Base-by-base conservation (phyloP, 2,329 filamentous ascomycete species). In the Pseudogymnoascus pannorum region DNA sequence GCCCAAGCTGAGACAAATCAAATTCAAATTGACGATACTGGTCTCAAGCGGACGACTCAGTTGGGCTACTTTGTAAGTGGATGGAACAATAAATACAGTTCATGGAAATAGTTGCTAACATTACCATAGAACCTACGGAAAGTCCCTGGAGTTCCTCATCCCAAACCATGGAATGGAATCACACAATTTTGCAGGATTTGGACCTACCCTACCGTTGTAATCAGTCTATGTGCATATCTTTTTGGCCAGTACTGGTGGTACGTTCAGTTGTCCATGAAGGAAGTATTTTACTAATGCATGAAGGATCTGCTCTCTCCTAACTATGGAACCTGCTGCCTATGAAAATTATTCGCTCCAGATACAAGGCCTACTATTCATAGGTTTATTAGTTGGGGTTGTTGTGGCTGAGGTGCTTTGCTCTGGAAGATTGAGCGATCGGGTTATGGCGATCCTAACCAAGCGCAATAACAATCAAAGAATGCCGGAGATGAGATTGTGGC, bases 231-330 rank as follows among this genome's bases (percentile, higher is more conserved):
- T 7, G 74, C 75, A 7, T 85, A 81, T 69, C 78, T 75, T 64
- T 83, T 81, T 64, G 68, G 74, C 2, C 82, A 80, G 77, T 84
- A 84, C 67, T 84, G 80, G 80, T 84, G 81, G 80, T 73, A 57
- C 3, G 22, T n/a, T 29, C 3, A n/a, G n/a, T 7, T 20, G n/a
- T 29, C 22, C 24, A 11, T n/a, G 31, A 54, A 29, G 1, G 57
- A 29, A 11, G 12, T 20, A 1, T 12, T 68, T 14, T 31, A 60
- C 31, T 29, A 31, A 60, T 18, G 2, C 5, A 60, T 12, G 24
- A 60, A 26, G 63, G 63, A 57, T 65, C 3, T 61, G 38, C 38
- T 59, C 60, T 29, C 14, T 66, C 20, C 58, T 65, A 24, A 65
- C 58, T 7, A 60, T 64, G 58, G 59, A 62, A 20, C 61, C 63